A percentile compares a stretch with the other conserved stretches of the same genome.
Evolutionary conservation across 75 land plant species (phyloP).

Genomic region (Picea glauca): DNA sequence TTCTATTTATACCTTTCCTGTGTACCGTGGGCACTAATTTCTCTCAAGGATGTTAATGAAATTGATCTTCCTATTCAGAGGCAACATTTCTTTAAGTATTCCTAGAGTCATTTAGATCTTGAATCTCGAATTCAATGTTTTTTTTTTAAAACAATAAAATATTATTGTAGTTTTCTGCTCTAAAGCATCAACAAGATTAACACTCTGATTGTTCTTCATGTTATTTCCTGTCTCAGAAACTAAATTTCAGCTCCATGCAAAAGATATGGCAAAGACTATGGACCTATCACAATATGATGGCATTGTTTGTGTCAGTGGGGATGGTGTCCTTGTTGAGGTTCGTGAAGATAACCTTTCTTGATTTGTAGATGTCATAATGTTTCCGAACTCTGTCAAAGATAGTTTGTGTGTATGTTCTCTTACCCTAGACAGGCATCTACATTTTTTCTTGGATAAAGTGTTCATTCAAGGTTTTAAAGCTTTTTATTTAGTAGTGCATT

Average conservation of each 20-base stretch:
- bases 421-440: too few species aligned
- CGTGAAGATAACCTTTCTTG: conserved; percentile 5
- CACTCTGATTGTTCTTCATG: not conserved
- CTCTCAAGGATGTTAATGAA: not conserved
- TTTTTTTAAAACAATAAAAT: not conserved
- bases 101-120: not conserved
- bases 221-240: conserved; percentile 53
- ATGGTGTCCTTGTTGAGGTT: conserved; percentile 93
- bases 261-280: conserved; percentile 57
- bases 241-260: conserved; percentile 70
- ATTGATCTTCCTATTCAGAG: not conserved
- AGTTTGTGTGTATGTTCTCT: not conserved
- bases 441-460: not conserved
- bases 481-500: not conserved
- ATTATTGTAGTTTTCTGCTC: not conserved
- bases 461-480: not conserved
- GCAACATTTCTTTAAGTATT: not conserved
- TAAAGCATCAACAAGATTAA: not conserved
- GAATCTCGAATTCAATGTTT: not conserved
- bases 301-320: conserved; percentile 91
- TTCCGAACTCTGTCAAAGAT: not conserved
- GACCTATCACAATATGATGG: conserved; percentile 87
- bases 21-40: not conserved
- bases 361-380: not conserved
- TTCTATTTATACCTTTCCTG: not conserved